Base-by-base conservation (phyloP, 1,284 basidiomycete species). In the Schizophyllum commune region DNA sequence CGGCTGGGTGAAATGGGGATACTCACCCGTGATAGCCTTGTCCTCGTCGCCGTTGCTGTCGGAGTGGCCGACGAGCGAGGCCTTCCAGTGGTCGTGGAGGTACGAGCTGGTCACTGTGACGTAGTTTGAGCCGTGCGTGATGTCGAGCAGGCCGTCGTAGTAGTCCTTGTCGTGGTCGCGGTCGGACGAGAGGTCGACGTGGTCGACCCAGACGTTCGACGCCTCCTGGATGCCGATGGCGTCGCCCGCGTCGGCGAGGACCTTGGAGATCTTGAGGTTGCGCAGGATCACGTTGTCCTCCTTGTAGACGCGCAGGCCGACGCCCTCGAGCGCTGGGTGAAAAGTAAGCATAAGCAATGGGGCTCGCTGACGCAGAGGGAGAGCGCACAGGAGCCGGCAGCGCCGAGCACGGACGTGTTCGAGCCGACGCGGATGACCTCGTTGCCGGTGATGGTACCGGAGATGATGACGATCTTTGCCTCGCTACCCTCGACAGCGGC, bases 251-350 rank as follows among this genome's bases (percentile, higher is more conserved):
- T 62, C 63, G 17, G 78, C 77, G 0, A 79, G 68, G 32, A 81
- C 79, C 68, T 80, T 80, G 52, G 77, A 77, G 61, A 81, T 75
- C 67, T 78, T 79, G 65, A 81, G 66, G 65, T 81, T 81, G 34
- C 79, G 75, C 63, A 80, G 74, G 66, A 81, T 81, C 57, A 81
- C 79, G 61, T 81, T 80, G 47, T 62, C 67, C 57, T 73, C 73
- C 34, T 54, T 65, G 68, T 60, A 70, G 71, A 64, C 60, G 8
- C 63, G 33, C 69, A 74, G 19, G 69, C 73, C 56, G 58, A 63
- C 55, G 32, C 65, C 65, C 20, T 65, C 63, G 54, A 66, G 64
- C 22, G 62, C 39, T 47, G 39, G 9, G 8, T 4, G 39, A 9
- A 17, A 13, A 8, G 39, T 47, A 4, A 17, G 9, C 8, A 47